A percentile compares a stretch with the other conserved stretches of the same genome.
Conservation (phyloP, 306 rosid genomes). For the Betula pendula region DNA sequence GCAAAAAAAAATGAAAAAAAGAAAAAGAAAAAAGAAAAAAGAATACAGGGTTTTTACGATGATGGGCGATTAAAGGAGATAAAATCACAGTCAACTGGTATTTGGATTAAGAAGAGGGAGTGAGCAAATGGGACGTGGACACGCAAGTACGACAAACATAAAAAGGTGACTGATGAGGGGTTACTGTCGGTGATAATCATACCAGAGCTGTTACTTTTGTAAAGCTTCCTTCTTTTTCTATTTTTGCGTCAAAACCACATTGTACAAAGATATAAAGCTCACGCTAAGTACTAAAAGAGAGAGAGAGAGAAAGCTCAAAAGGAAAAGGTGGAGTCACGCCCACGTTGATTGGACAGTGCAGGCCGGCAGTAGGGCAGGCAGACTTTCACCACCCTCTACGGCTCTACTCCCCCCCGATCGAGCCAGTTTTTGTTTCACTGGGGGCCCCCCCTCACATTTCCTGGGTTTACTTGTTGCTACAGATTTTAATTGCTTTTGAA, state of each 20-base stretch:
- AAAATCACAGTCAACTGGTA: conserved; percentile 20
- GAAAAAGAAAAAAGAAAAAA: neutral
- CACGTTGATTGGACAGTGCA: conserved; percentile 43
- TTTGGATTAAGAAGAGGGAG: neutral
- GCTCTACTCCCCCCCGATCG: neutral
- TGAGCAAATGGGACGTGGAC: neutral
- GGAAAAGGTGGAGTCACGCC: conserved; percentile 29
- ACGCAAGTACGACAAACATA: neutral
- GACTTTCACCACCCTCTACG: conserved; percentile 24
- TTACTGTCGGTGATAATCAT: conserved; percentile 31
- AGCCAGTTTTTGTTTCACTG: too few species aligned
- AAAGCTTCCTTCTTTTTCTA: neutral
- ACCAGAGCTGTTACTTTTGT: conserved; percentile 9
- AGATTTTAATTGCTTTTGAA: too few species aligned
- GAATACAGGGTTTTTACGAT: conserved; percentile 7
- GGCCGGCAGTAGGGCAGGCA: conserved; percentile 46
- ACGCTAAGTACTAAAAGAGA: neutral
- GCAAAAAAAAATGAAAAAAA: too few species aligned
- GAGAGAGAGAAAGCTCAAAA: neutral
- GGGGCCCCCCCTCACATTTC: too few species aligned
- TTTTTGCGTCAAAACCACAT: conserved; percentile 13
- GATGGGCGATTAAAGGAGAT: neutral
- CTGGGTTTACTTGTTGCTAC: too few species aligned
- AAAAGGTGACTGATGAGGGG: neutral
- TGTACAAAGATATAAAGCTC: conserved; percentile 5